These are phyloP conservation scores for Fusarium sp. DNA, from an alignment of 2,329 filamentous ascomycete genomes.

Conservation along the genomic window DNA sequence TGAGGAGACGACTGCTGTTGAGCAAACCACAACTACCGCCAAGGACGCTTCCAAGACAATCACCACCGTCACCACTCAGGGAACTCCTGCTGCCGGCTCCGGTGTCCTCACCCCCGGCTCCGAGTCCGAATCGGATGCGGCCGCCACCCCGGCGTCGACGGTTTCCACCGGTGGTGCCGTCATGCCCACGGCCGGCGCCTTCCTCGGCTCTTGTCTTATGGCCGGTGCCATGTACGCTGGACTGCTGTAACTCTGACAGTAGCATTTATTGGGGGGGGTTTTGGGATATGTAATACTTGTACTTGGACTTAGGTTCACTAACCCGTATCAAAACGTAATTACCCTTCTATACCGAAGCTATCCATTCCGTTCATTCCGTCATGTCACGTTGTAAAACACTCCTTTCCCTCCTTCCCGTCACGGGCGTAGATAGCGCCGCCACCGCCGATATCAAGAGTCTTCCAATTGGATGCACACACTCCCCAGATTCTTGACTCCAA, in stretches of 20 bases:
- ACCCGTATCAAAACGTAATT: conserved; percentile 27
- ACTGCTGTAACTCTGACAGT: conserved; percentile 35
- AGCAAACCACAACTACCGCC: conserved; percentile 1
- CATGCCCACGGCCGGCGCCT: conserved; percentile 39
- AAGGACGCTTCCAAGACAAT: conserved; percentile 22
- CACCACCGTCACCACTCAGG: conserved; percentile 18
- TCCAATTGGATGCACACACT: conserved; percentile 12
- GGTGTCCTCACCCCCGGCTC: conserved; percentile 25
- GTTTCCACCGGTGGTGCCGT: conserved; percentile 38
- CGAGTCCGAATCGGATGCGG: conserved; percentile 29
- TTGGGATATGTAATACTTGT: background rate
- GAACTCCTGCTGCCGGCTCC: conserved; percentile 20
- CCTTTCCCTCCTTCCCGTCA: conserved; percentile 21
- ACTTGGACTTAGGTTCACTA: background rate
- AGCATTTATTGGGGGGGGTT: no score
- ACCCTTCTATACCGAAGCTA: conserved; percentile 26
- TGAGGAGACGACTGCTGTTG: conserved; percentile 5
- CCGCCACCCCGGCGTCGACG: conserved; percentile 28
- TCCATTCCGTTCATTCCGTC: conserved; percentile 8
- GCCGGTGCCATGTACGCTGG: conserved; percentile 44
- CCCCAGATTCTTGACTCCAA: background rate
- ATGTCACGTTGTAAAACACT: conserved; percentile 18
- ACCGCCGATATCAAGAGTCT: background rate
- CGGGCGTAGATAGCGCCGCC: conserved; percentile 20
- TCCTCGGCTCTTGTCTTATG: conserved; percentile 38